Evolutionary conservation across 148 eudicot genomes (phyloP), one percentile per base, ranked within the genome.

Genomic region (Amaranthus hypochondriacus): DNA sequence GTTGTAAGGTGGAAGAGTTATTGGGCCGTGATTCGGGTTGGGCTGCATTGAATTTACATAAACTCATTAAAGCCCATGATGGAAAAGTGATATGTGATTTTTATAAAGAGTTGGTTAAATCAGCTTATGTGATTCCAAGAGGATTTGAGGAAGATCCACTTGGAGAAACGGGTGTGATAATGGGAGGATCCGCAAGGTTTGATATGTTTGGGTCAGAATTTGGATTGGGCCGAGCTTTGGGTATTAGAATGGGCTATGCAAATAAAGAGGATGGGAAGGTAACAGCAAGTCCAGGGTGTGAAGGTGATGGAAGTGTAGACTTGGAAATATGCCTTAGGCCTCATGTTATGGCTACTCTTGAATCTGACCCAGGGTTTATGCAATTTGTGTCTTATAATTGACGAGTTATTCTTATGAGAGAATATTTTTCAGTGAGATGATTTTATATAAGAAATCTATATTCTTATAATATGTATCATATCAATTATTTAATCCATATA

Each of bases 121-220:
- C 14, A 6, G 64, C 63, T 0, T 0, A 3, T 11, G 48, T 75
- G 7, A 5, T 7, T 5, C 39, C 75, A 70, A 13, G 78, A 77
- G 11, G 89, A 28, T 28, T 28, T 84, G 77, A 77, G 86, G 7
- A 58, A 74, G 5, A 81, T 78, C 39, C 39, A 28, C 2, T 28
- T 28, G 39, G 39, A 28, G 39, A 28, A 28, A 28, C 39, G 39
- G 39, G 77, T 47, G 85, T 76, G 81, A 76, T 57, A 1, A 86
- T 90, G 80, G 90, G 91, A 1, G 87, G 97, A 68, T 87, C 96
- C 0, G 85, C 92, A 1, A 78, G 89, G 68, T 86, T 90, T 48
- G 91, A 90, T 3, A 87, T 88, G 86, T 92, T 88, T 65, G 87
- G 87, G 7, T 80, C 83, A 4, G 92, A 89, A 52, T 92, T 90